These are phyloP conservation scores for Wickerhamomyces pijperi DNA, from an alignment of 805 yeast genomes.

Conservation along the genomic window DNA sequence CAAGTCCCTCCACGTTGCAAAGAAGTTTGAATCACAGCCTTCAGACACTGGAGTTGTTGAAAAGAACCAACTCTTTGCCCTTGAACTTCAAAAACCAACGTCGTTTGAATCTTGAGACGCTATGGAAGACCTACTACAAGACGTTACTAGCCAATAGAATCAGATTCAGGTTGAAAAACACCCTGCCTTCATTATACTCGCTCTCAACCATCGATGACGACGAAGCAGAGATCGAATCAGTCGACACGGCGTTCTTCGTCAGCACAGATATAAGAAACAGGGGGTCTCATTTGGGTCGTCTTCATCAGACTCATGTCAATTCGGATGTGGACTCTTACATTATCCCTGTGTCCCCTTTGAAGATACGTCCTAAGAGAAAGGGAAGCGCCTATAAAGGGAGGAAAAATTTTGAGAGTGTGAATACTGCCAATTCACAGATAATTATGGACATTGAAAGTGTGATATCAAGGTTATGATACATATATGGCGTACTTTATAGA, in stretches of 20 bases:
- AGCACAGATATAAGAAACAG: background rate
- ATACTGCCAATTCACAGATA: no score
- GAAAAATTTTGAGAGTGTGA: no score
- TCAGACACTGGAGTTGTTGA: background rate
- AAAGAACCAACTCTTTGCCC: conserved; percentile 16
- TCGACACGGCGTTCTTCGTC: conserved; percentile 12
- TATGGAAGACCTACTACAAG: conserved; percentile 24
- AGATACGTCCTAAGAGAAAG: no score
- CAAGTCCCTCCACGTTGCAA: conserved; percentile 6
- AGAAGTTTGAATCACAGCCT: background rate
- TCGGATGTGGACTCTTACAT: no score
- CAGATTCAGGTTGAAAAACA: conserved; percentile 1
- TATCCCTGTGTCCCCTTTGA: no score
- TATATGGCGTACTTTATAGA: no score
- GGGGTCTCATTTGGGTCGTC: background rate
- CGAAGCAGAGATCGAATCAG: background rate
- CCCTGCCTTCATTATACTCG: conserved; percentile 1
- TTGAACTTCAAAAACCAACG: conserved; percentile 5
- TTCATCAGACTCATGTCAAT: no score
- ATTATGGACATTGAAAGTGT: no score
- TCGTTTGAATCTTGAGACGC: conserved; percentile 3
- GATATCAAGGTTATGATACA: no score
- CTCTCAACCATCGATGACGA: conserved; percentile 4
- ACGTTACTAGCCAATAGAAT: conserved; percentile 19
- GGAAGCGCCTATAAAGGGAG: no score